Base-by-base conservation (phyloP, 352 stramenopile genomes). In the Discostella stelligera region DNA sequence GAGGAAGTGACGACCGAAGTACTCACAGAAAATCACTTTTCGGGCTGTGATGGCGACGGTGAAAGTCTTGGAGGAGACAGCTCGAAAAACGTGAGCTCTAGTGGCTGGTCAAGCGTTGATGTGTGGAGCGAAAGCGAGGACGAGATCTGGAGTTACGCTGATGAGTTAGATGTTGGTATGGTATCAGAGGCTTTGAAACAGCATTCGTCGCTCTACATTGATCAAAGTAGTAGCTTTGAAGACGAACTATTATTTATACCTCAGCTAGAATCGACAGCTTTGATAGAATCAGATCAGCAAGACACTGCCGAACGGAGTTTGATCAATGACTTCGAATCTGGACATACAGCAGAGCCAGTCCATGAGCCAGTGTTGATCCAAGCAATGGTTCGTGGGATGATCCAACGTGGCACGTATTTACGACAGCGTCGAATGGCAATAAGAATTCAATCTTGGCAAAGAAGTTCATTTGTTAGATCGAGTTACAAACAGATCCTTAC, bases 141-240 rank as follows among this genome's bases (percentile, higher is more conserved):
- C 2, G 77, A 80, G 18, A 61, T 73, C 21, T 56, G 76, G 66
- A 84, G 77, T 72, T 77, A 63, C 27, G 66, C 65, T 4, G 62
- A 75, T 55, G 77, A 80, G 44, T 73, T 84, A 62, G 77, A 84
- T 18, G 62, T 62, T 52, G 65, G 54, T 11, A 84, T 84, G 77
- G 71, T 84, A 1, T 63, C 58, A 0, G 77, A 79, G 56, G 77
- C 77, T 54, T 65, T 84, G 53, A 76, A 75, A 58, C 70, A 71
- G 10, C 18, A 27, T 66, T 58, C 55, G 13, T 44, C 59, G 6
- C 50, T 60, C 4, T 56, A 59, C 62, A 37, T 65, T 61, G 55
- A 62, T 20, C 37, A 44, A 44, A 44, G 7, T 10, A 44, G 37
- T 14, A 14, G 7, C 7, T 44, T 44, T 10, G 37, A 44, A 14